Conservation (phyloP, 2,329 filamentous ascomycete species). For the Aspergillus costaricaensis region DNA sequence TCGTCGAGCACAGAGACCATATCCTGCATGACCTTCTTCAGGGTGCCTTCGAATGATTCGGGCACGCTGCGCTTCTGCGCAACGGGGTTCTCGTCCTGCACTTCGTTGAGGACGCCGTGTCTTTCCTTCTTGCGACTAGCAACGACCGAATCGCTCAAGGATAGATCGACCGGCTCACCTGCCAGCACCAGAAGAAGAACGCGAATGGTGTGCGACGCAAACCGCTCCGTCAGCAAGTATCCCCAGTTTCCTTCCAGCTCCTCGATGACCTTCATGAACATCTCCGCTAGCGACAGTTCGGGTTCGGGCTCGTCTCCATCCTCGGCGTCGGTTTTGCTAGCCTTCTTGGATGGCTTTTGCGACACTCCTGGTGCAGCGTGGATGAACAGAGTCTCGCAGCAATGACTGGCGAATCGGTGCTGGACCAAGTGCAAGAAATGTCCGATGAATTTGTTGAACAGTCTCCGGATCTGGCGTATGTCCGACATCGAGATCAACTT, state of each 20-base stretch:
- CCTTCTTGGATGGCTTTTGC: slow-evolving; percentile 62
- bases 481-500: slow-evolving; percentile 81
- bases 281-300: slow-evolving; percentile 71
- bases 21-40: slow-evolving; percentile 79
- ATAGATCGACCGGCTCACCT: slow-evolving; percentile 73
- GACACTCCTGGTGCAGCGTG: slow-evolving; percentile 78
- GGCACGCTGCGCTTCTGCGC: slow-evolving; percentile 65
- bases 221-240: slow-evolving; percentile 80
- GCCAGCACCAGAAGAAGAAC: slow-evolving; percentile 84
- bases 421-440: slow-evolving; percentile 89
- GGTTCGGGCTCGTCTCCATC: slow-evolving; percentile 49
- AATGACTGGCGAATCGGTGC: slow-evolving; percentile 96
- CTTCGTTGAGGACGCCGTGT: slow-evolving; percentile 61
- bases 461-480: slow-evolving; percentile 75
- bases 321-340: slow-evolving; percentile 44
- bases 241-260: slow-evolving; percentile 85
- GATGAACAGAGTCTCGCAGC: slow-evolving; percentile 90
- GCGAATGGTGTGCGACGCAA: slow-evolving; percentile 87
- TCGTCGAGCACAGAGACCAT: slow-evolving; percentile 74
- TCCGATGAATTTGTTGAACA: slow-evolving; percentile 82
- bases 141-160: slow-evolving; percentile 70
- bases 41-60: slow-evolving; percentile 71
- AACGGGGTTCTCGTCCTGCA: slow-evolving; percentile 51
- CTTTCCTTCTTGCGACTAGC: slow-evolving; percentile 93
- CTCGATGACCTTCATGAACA: slow-evolving; percentile 80